Base-by-base conservation (phyloP, 2,329 filamentous ascomycete species). In the Pseudocercospora cruenta region DNA sequence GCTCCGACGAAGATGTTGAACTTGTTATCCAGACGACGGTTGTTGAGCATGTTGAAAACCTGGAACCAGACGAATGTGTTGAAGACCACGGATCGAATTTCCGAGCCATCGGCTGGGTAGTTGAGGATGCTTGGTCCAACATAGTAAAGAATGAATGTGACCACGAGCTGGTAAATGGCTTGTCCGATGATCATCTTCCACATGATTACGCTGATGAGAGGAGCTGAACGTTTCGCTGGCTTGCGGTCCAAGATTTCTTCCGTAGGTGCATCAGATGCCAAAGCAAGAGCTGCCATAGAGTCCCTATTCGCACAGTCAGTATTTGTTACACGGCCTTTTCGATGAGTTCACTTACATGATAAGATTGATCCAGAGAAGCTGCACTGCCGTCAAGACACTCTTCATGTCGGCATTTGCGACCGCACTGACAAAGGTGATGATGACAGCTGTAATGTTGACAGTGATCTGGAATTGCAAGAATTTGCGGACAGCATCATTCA, bases 61-160 rank as follows among this genome's bases (percentile, higher is more conserved):
- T 97, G 94, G 93, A 98, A 97, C 94, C 94, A 98, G 62, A 97
- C 94, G 77, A 98, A 98, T 0, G 93, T 95, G 83, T 98, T 98
- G 86, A 98, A 98, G 5, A 98, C 91, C 58, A 97, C 85, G 1
- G 93, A 96, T 62, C 88, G 84, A 67, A 96, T 84, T 73, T 91
- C 84, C 6, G 79, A 75, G 9, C 85, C 77, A 33, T 81, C 73
- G 4, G 39, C 62, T 0, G 61, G 59, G 57, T 89, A 87, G 8
- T 82, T 82, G n/a, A 92, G 83, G 12, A 92, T 88, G 33, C 75
- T 81, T 65, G 80, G 80, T 57, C 85, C 87, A 33, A 87, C 92
- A 73, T 94, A 98, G 81, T 94, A 94, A 33, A 97, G 85, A 68
- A 94, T 84, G 71, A 97, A 91, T 0, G 93, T 90, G 22, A 89